phyloP scores from a whole-genome alignment of 2,329 filamentous ascomycete species.

The Ambrosiella beaveri region DNA sequence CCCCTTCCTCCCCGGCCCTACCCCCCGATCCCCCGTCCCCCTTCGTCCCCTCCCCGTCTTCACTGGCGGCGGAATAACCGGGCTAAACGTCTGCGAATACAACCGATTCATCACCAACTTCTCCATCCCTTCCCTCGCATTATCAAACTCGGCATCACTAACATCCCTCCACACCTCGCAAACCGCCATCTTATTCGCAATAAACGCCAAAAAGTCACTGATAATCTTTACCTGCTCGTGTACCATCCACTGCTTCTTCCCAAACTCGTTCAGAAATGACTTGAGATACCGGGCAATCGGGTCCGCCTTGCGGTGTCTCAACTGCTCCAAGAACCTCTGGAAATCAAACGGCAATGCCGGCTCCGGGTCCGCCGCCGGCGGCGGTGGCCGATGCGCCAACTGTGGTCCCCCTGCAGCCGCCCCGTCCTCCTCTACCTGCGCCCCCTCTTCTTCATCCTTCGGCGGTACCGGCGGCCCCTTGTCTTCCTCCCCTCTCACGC shows the following conservation, averaged over 20 bases:
- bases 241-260: slow-evolving; percentile 97
- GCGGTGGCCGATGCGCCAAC: slow-evolving; percentile 39
- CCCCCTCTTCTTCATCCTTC: slow-evolving; percentile 27
- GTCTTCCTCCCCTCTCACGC: slow-evolving; percentile 22
- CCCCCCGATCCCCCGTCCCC: slow-evolving; percentile 42
- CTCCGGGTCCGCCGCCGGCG: slow-evolving; percentile 61
- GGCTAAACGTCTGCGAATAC: slow-evolving; percentile 91
- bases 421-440: slow-evolving; percentile 15
- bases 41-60: slow-evolving; percentile 47
- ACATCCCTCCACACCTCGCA: slow-evolving; percentile 95
- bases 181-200: slow-evolving; percentile 92
- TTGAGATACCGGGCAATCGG: slow-evolving; percentile 90
- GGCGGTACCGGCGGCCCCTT: slow-evolving; percentile 40
- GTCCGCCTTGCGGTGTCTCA: slow-evolving; percentile 93
- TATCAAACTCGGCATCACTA: slow-evolving; percentile 93
- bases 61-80: slow-evolving; percentile 62
- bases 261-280: slow-evolving; percentile 87
- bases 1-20: slow-evolving; percentile 70
- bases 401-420: neutral
- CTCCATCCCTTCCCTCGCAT: slow-evolving; percentile 96
- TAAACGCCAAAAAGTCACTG: slow-evolving; percentile 87
- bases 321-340: slow-evolving; percentile 86
- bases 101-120: slow-evolving; percentile 97
- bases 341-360: slow-evolving; percentile 87
- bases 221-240: slow-evolving; percentile 99